A percentile compares a stretch with the other conserved stretches of the same genome.
Evolutionary conservation across 495 filamentous ascomycete species (phyloP).

Genomic region (Entonaema liquescens): DNA sequence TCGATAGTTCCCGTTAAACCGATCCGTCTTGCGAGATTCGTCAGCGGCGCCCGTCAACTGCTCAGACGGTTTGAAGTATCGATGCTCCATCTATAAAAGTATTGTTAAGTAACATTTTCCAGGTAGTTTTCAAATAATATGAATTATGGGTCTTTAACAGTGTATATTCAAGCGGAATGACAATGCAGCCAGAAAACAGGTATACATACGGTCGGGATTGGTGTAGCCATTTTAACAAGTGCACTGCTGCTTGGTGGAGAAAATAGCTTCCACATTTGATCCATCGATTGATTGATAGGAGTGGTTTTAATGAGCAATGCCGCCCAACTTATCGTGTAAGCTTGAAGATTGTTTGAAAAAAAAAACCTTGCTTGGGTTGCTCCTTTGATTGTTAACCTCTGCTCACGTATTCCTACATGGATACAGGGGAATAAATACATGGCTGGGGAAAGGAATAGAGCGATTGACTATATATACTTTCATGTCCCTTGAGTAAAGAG

Average conservation of each 20-base stretch:
- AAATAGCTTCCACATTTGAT: neutral
- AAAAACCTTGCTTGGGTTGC: neutral
- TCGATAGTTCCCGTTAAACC: conserved; percentile 17
- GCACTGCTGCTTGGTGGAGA: neutral
- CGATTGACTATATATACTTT: neutral
- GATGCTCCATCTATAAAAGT: conserved; percentile 9
- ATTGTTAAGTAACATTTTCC: neutral
- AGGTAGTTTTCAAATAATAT: neutral
- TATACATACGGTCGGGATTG: conserved; percentile 8
- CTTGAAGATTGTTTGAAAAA: neutral
- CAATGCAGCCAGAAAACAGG: neutral
- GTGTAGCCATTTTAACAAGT: neutral
- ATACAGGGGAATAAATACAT: neutral
- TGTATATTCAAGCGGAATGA: neutral
- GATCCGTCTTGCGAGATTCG: neutral
- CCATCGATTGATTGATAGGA: neutral
- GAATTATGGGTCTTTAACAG: neutral
- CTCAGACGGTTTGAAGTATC: conserved; percentile 20
- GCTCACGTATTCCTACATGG: neutral
- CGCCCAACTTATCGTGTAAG: neutral
- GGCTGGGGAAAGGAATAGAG: neutral
- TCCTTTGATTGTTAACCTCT: neutral
- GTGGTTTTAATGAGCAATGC: neutral
- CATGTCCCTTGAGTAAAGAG: neutral
- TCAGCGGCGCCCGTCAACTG: conserved; percentile 11